Evolutionary conservation across 2,329 filamentous ascomycete genomes (phyloP).

Genomic region (Neocatenulostroma microsporum): DNA sequence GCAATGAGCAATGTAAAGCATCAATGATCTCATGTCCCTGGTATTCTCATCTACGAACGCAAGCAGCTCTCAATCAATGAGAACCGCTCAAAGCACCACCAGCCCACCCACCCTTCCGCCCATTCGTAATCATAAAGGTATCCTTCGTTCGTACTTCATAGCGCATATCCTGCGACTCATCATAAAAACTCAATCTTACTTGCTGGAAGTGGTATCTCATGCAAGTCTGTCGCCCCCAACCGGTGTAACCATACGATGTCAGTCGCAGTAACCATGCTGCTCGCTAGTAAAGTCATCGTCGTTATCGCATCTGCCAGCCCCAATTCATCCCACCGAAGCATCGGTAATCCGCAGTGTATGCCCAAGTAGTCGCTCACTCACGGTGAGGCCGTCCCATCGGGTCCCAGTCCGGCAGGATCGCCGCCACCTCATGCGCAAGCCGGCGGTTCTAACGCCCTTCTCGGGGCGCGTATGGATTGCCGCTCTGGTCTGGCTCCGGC

Average conservation of each 20-base stretch:
- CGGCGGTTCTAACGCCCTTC: constrained; percentile 8
- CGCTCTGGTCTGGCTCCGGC: constrained; percentile 21
- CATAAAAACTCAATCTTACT: not conserved
- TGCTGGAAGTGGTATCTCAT: not conserved
- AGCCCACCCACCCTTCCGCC: too few relatives aligned
- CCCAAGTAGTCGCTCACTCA: constrained; percentile 1
- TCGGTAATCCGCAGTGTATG: too few relatives aligned
- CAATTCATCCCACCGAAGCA: too few relatives aligned
- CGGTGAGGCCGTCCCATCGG: constrained; percentile 10
- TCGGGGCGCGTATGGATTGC: constrained; percentile 26
- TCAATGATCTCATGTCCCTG: too few relatives aligned
- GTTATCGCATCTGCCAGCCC: too few relatives aligned
- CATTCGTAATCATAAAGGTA: too few relatives aligned
- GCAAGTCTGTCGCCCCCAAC: not conserved
- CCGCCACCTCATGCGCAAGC: constrained; percentile 9
- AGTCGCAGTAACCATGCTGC: not conserved
- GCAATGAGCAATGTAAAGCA: too few relatives aligned
- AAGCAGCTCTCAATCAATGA: too few relatives aligned
- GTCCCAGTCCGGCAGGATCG: constrained; percentile 9
- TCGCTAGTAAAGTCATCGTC: too few relatives aligned
- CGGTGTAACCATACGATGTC: not conserved
- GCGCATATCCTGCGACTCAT: not conserved
- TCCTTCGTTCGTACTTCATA: not conserved
- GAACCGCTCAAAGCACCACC: too few relatives aligned
- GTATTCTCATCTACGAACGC: too few relatives aligned